Evolutionary conservation across 164 flowering plant species (phyloP).

Genomic region (Vitis cinerea): DNA sequence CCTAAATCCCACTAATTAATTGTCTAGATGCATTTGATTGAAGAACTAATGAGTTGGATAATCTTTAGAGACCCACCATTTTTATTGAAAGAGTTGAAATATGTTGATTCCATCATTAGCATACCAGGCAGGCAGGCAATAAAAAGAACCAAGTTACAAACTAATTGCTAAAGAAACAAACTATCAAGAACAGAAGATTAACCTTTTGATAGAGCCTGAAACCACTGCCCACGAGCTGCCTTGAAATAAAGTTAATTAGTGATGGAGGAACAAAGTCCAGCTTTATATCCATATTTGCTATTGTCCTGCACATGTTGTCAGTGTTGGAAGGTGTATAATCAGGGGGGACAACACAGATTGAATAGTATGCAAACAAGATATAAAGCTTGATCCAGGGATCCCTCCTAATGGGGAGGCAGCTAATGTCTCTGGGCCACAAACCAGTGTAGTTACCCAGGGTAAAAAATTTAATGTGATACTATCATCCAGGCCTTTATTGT

Average conservation of each 20-base stretch:
- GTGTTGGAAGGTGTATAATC: background rate
- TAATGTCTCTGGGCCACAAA: background rate
- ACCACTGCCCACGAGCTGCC: constrained; percentile 88
- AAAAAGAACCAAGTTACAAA: background rate
- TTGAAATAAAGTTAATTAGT: constrained; percentile 80
- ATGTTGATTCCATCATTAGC: background rate
- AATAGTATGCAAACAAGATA: background rate
- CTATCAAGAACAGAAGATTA: constrained; percentile 6
- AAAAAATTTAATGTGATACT: too few relatives aligned
- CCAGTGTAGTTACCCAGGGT: background rate
- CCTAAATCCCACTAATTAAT: background rate
- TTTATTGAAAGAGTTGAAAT: background rate
- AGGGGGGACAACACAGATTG: background rate
- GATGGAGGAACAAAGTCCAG: constrained; percentile 85
- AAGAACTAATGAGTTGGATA: background rate
- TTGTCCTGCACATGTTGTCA: constrained; percentile 61
- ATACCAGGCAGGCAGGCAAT: background rate
- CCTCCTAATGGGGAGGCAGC: constrained; percentile 1
- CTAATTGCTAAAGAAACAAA: background rate
- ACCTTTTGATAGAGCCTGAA: constrained; percentile 90
- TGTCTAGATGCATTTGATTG: background rate
- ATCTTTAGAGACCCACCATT: background rate
- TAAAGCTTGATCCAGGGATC: background rate
- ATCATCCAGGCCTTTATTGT: too few relatives aligned
- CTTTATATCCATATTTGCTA: constrained; percentile 80